A percentile compares a stretch with the other conserved stretches of the same genome.
Conservation (phyloP, 164 flowering plant genomes). For the Dillenia turbinata region DNA sequence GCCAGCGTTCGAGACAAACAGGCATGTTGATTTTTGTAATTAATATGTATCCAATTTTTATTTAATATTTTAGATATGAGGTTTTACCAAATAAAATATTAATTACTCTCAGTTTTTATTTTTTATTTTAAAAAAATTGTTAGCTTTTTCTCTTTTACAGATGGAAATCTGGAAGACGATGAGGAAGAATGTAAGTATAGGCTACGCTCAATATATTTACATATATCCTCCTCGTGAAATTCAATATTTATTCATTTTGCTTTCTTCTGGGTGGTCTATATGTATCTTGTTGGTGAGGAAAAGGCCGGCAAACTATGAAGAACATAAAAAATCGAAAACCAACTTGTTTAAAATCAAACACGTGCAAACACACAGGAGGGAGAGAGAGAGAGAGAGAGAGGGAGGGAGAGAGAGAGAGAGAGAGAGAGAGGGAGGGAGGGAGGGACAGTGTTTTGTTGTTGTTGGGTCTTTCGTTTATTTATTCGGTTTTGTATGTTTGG, state of each 20-base stretch:
- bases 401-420: no score
- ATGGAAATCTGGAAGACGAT: slow-evolving; percentile 23
- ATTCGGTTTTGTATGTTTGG: background rate
- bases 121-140: no score
- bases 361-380: no score
- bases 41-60: background rate
- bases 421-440: no score
- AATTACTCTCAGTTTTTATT: background rate
- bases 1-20: slow-evolving; percentile 31
- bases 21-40: slow-evolving; percentile 16
- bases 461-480: background rate
- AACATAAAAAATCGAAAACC: no score
- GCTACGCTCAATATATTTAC: background rate
- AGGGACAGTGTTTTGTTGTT: background rate
- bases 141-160: slow-evolving; percentile 19
- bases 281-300: no score
- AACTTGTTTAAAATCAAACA: no score
- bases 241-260: background rate
- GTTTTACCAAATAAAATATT: background rate
- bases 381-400: no score
- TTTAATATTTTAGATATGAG: background rate
- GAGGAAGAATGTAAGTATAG: slow-evolving; percentile 35
- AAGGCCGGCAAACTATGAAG: no score
- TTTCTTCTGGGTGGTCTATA: background rate
- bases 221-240: no score